Conservation (phyloP, 139 green algal species). For the Ettlia oleoabundans region DNA sequence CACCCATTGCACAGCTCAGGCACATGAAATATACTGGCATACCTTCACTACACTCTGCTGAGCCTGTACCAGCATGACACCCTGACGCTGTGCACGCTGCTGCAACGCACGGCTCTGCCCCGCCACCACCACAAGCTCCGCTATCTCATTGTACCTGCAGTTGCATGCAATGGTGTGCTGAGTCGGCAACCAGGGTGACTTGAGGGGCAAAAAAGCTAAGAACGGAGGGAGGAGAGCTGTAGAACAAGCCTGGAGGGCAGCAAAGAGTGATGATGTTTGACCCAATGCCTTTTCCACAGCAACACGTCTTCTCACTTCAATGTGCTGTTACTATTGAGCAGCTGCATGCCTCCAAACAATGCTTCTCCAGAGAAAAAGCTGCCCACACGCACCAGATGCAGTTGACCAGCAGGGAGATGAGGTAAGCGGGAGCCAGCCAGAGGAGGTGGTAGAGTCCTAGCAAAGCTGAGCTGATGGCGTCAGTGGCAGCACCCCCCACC, state of each 20-base stretch:
- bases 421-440: constrained; percentile 82
- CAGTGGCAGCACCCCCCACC: constrained; percentile 17
- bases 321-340: too few species aligned
- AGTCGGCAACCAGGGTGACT: too few species aligned
- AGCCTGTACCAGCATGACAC: background rate
- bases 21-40: background rate
- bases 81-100: constrained; percentile 30
- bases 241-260: too few species aligned
- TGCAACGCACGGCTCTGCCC: constrained; percentile 36
- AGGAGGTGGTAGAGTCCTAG: constrained; percentile 50
- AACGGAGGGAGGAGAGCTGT: background rate
- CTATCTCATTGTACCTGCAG: constrained; percentile 78
- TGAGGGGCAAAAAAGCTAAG: too few species aligned
- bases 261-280: too few species aligned
- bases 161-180: too few species aligned
- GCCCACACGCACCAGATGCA: constrained; percentile 61
- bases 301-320: too few species aligned
- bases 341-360: too few species aligned
- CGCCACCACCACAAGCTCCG: constrained; percentile 40
- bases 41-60: constrained; percentile 1
- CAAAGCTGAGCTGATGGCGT: constrained; percentile 27
- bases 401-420: constrained; percentile 73
- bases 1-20: background rate
- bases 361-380: too few species aligned
- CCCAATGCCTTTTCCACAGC: too few species aligned